Conservation (phyloP, 495 filamentous ascomycete genomes). For the Polyplosphaeria fusca region DNA sequence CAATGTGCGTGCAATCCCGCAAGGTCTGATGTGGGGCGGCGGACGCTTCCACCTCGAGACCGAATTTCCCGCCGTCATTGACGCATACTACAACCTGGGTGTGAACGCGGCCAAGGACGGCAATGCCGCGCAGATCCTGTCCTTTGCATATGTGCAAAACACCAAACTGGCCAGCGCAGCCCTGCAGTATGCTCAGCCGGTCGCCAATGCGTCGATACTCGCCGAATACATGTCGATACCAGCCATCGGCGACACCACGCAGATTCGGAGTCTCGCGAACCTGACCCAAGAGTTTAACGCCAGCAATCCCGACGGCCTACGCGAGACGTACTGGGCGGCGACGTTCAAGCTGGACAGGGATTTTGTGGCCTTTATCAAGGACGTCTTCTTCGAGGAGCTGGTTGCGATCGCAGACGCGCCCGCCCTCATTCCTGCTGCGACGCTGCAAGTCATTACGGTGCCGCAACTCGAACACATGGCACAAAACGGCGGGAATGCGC, state of each 20-base stretch:
- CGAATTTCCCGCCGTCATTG: constrained; percentile 33
- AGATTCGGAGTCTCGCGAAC: constrained; percentile 46
- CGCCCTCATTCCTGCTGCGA: constrained; percentile 2
- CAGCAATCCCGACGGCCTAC: constrained; percentile 45
- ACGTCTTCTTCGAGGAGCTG: constrained; percentile 24
- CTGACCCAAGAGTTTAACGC: constrained; percentile 46
- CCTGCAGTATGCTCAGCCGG: constrained; percentile 45
- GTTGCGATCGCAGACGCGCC: constrained; percentile 8
- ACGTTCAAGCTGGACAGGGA: constrained; percentile 21
- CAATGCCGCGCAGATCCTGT: constrained; percentile 49
- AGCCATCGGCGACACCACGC: constrained; percentile 40
- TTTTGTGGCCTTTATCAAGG: constrained; percentile 8
- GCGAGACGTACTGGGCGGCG: constrained; percentile 31
- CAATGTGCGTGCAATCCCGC: constrained; percentile 17
- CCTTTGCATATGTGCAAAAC: constrained; percentile 39
- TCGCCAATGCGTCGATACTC: constrained; percentile 31
- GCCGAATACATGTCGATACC: constrained; percentile 46
- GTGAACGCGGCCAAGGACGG: constrained; percentile 41
- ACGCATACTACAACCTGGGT: constrained; percentile 44
- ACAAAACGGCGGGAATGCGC: constrained; percentile 18
- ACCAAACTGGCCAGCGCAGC: constrained; percentile 40
- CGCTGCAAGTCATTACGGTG: constrained; percentile 21
- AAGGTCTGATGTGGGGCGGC: constrained; percentile 27
- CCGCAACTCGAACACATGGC: constrained; percentile 12
- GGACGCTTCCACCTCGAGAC: constrained; percentile 49